Base-by-base conservation (phyloP, 495 filamentous ascomycete genomes). In the Xylaria curta region DNA sequence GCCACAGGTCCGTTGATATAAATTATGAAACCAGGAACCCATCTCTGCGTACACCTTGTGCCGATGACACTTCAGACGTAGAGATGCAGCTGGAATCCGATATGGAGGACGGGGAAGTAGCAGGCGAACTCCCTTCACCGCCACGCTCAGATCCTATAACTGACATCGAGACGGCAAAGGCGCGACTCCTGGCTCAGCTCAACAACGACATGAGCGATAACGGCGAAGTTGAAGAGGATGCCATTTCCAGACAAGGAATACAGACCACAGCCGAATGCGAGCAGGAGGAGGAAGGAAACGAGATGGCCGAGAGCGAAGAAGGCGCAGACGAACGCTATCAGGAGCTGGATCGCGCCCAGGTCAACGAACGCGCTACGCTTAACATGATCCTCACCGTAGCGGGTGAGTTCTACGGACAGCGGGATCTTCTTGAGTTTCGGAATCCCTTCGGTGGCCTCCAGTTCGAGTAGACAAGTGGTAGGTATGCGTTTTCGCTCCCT, bases 351-450 rank as follows among this genome's bases (percentile, higher is more conserved):
- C 70, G 78, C 15, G 71, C 77, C 42, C 75, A 68, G 40, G 58
- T 76, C 74, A 89, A 88, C 78, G 84, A 86, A 70, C 81, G 83
- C 65, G 85, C 83, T 26, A 91, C 92, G 67, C 84, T 97, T 8
- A 95, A 97, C 78, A 97, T 97, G 93, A 93, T 97, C 69, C 85
- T 99, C 66, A 95, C 93, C 0, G 85, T 99, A 36, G 91, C 92
- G 49, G 96, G 94, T 73, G 94, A 97, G 81, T 89, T 92, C 75
- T 99, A 92, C 80, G 94, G 96, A 3, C 96, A 99, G 82, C 85
- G 90, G 68, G 96, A 99, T 81, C 82, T 99, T 44, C 82, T 98
- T 60, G 88, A 90, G 75, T 90, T 89, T 63, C 85, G 94, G 53
- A 86, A 91, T 66, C 85, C 85, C 19, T 87, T 87, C 69, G 75